These are phyloP conservation scores for Misopates orontium DNA, from an alignment of 257 asterid species.

Conservation along the genomic window DNA sequence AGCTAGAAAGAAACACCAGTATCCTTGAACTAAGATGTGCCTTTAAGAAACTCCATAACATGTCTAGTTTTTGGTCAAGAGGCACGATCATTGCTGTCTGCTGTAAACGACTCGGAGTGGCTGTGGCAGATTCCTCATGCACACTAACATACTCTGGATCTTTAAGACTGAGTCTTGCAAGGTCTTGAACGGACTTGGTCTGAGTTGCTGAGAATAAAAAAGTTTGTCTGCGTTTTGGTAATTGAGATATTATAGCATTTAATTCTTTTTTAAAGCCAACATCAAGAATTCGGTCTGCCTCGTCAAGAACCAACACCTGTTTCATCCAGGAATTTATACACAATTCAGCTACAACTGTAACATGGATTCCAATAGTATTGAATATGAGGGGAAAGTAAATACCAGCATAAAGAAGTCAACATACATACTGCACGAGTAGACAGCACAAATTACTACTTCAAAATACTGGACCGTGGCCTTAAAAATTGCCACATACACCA, in stretches of 20 bases:
- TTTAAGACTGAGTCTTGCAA: conserved; percentile 94
- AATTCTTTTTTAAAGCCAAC: conserved; percentile 73
- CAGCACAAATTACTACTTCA: too few species aligned
- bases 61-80: conserved; percentile 84
- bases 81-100: conserved; percentile 81
- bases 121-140: conserved; percentile 83
- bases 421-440: too few species aligned
- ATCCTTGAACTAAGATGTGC: conserved; percentile 81
- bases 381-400: too few species aligned
- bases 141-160: conserved; percentile 94
- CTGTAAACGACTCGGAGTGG: conserved; percentile 79
- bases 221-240: conserved; percentile 86
- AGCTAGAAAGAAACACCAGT: conserved; percentile 79
- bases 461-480: too few species aligned
- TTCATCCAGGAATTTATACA: conserved; percentile 46
- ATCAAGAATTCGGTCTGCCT: conserved; percentile 98
- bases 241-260: conserved; percentile 89
- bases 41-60: conserved; percentile 93
- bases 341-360: conserved; percentile 33
- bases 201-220: conserved; percentile 93
- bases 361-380: background rate
- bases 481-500: too few species aligned
- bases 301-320: conserved; percentile 95
- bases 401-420: too few species aligned
- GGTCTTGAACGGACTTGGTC: conserved; percentile 90